Evolutionary conservation across 495 filamentous ascomycete genomes (phyloP).

Genomic region (Polyplosphaeria fusca): DNA sequence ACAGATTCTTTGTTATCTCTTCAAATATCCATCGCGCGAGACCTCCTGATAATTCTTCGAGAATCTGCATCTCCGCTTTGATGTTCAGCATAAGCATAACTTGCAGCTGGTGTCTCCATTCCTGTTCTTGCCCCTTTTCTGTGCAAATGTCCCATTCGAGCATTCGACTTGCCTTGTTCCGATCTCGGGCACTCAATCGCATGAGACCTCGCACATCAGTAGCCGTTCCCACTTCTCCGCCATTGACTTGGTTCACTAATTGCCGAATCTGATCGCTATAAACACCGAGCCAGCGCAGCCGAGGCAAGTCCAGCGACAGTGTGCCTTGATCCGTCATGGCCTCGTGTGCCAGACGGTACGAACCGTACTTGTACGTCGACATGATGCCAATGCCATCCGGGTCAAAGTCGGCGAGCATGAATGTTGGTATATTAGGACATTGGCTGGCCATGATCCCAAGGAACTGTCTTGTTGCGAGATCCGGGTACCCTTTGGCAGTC

Average conservation of each 20-base stretch:
- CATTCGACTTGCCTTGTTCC: slow-evolving; percentile 64
- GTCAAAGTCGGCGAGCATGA: slow-evolving; percentile 77
- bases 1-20: no score
- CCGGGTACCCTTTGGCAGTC: slow-evolving; percentile 89
- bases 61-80: slow-evolving; percentile 86
- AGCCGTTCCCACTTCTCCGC: background rate
- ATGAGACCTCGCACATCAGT: slow-evolving; percentile 45
- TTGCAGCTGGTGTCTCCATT: slow-evolving; percentile 69
- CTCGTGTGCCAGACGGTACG: slow-evolving; percentile 68
- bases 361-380: slow-evolving; percentile 85
- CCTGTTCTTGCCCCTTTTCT: slow-evolving; percentile 49
- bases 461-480: slow-evolving; percentile 75
- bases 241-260: slow-evolving; percentile 15
- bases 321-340: slow-evolving; percentile 38
- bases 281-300: slow-evolving; percentile 73
- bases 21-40: slow-evolving; percentile 18
- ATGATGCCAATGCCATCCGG: slow-evolving; percentile 84
- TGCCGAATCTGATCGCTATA: slow-evolving; percentile 55
- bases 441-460: slow-evolving; percentile 46
- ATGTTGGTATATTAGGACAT: slow-evolving; percentile 50
- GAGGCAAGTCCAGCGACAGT: slow-evolving; percentile 49
- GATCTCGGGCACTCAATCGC: slow-evolving; percentile 59
- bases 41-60: slow-evolving; percentile 49
- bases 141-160: slow-evolving; percentile 54
- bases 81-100: slow-evolving; percentile 79